Evolutionary conservation across 108 stramenopile genomes (phyloP).

Genomic region (Ochromonas danica): DNA sequence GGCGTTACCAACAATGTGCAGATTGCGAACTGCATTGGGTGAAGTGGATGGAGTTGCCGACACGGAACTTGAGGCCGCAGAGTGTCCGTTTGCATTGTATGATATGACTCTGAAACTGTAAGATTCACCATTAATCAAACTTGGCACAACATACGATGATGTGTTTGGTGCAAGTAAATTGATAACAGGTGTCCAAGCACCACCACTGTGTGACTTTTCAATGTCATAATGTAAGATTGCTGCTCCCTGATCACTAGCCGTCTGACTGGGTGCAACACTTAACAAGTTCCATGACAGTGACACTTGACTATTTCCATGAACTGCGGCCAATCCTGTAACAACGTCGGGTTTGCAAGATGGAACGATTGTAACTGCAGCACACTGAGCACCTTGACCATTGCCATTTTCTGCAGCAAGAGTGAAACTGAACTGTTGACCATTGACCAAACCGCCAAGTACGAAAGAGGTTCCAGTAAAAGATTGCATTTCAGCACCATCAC

Average conservation of each 20-base stretch:
- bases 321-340: not conserved
- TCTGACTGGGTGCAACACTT: not conserved
- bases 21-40: not conserved
- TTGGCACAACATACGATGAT: not conserved
- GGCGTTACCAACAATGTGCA: not conserved
- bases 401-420: not conserved
- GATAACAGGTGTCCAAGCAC: not conserved
- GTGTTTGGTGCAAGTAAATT: not conserved
- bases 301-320: not conserved
- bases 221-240: no score
- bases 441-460: not conserved
- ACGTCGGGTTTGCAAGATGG: not conserved
- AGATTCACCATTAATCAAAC: not conserved
- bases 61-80: not conserved
- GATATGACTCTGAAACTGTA: not conserved
- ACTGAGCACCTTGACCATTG: not conserved
- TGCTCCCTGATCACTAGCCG: not conserved
- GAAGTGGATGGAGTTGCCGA: not conserved
- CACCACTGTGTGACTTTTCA: no score
- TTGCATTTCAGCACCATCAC: not conserved
- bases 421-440: not conserved
- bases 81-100: not conserved
- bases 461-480: not conserved
- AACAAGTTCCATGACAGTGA: not conserved
- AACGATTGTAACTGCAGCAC: not conserved